Conservation (phyloP, 2,329 filamentous ascomycete genomes). For the Pseudopithomyces chartarum region DNA sequence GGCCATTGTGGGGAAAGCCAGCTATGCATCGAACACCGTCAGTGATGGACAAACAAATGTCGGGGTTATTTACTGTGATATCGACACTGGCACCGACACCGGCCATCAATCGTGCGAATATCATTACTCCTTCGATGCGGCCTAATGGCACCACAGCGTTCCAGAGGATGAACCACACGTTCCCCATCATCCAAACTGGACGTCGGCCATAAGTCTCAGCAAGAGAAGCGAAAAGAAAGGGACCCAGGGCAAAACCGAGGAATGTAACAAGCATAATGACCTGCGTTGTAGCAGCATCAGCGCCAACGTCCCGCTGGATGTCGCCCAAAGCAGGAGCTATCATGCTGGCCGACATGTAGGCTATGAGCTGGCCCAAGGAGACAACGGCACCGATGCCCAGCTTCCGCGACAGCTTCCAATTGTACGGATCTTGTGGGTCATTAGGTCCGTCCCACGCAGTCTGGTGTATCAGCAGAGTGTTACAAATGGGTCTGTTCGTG, state of each 20-base stretch:
- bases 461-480: neutral
- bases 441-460: conserved; percentile 26
- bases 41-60: neutral
- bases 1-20: conserved; percentile 20
- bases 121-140: conserved; percentile 7
- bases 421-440: conserved; percentile 37
- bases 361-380: conserved; percentile 18
- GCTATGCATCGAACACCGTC: conserved; percentile 1
- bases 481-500: neutral
- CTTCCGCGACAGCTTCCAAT: conserved; percentile 33
- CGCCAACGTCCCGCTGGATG: conserved; percentile 14
- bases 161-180: conserved; percentile 15
- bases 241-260: conserved; percentile 19
- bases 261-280: conserved; percentile 17
- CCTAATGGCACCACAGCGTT: conserved; percentile 15
- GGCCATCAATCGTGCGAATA: conserved; percentile 17
- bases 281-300: conserved; percentile 15
- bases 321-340: conserved; percentile 15
- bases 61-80: conserved; percentile 9
- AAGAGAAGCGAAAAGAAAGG: conserved; percentile 13
- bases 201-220: conserved; percentile 17
- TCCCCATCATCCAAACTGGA: neutral
- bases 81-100: conserved; percentile 19
- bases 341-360: conserved; percentile 22
- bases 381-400: conserved; percentile 16